Evolutionary conservation across 345 rosid genomes (phyloP).

Genomic region (Boechera retrofracta): DNA sequence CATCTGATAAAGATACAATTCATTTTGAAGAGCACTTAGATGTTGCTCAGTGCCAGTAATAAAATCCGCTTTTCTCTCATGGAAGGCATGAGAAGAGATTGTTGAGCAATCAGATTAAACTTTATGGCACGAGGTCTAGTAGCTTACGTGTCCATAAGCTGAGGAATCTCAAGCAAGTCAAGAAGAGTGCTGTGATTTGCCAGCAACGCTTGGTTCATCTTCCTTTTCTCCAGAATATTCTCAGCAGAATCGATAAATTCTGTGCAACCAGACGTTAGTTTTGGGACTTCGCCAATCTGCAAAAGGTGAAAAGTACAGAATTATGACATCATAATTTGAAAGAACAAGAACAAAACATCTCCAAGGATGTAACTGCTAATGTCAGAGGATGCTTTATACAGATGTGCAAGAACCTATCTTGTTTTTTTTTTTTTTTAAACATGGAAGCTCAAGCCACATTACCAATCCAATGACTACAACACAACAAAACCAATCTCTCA

Average conservation of each 20-base stretch:
- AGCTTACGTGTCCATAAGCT: conserved; percentile 99
- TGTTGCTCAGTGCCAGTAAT: neutral
- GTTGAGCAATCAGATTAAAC: neutral
- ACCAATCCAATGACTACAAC: conserved; percentile 26
- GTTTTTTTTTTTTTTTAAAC: neutral
- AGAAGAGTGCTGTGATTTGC: conserved; percentile 90
- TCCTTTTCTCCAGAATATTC: conserved; percentile 87
- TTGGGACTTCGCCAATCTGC: conserved; percentile 81
- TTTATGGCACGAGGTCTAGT: conserved; percentile 7
- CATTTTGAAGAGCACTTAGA: neutral
- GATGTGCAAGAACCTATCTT: neutral
- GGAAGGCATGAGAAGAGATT: conserved; percentile 24
- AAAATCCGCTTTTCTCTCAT: neutral
- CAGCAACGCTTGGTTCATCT: conserved; percentile 89
- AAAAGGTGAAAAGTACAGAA: conserved; percentile 28
- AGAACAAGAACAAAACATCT: neutral
- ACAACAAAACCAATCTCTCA: conserved; percentile 7
- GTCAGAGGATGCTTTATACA: conserved; percentile 2
- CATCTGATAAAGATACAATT: conserved; percentile 58
- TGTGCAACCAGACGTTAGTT: conserved; percentile 86
- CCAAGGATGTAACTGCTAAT: conserved; percentile 10
- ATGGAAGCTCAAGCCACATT: conserved; percentile 20
- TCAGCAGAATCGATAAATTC: conserved; percentile 89
- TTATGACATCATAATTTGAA: conserved; percentile 1
- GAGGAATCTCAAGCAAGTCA: conserved; percentile 99